Percentiles rank a stretch among this genome's conserved stretches.
phyloP scores from a whole-genome alignment of 768 basidiomycete species.

The Candolleomyces aberdarensis region DNA sequence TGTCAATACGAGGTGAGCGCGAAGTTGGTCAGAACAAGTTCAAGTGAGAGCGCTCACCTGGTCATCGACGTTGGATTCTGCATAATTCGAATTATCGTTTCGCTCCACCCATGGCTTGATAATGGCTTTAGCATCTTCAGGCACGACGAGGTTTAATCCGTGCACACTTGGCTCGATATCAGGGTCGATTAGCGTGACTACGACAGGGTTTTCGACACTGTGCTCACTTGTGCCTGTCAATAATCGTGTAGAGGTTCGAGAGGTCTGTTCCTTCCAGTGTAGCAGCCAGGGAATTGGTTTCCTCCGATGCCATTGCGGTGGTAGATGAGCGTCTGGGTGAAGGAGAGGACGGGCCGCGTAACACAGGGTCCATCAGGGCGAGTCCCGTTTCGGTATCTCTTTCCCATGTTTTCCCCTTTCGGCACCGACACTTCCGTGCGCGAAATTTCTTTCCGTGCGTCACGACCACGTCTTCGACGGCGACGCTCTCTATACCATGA shows the following conservation, averaged over 20 bases:
- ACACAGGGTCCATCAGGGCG: too few species aligned
- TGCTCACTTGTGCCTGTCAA: constrained; percentile 68
- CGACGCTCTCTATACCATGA: too few species aligned
- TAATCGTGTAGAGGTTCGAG: constrained; percentile 54
- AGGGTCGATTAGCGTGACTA: constrained; percentile 15
- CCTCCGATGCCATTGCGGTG: background rate
- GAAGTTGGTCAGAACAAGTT: constrained; percentile 8
- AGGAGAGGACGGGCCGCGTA: too few species aligned
- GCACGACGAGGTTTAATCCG: constrained; percentile 76
- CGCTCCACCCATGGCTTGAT: constrained; percentile 84
- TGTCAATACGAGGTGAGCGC: constrained; percentile 22
- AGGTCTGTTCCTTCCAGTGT: constrained; percentile 45
- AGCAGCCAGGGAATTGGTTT: constrained; percentile 31
- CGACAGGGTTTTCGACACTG: background rate
- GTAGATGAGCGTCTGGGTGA: too few species aligned
- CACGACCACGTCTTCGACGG: too few species aligned
- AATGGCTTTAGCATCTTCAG: constrained; percentile 71
- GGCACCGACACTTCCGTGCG: too few species aligned
- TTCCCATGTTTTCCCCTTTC: too few species aligned
- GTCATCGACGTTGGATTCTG: constrained; percentile 82
- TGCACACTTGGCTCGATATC: constrained; percentile 57
- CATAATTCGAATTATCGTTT: constrained; percentile 61
- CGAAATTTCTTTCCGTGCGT: too few species aligned
- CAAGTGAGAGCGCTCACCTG: constrained; percentile 45
- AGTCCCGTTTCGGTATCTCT: too few species aligned